Base-by-base conservation (phyloP, 352 stramenopile genomes). In the Phytopythium ostracodes region DNA sequence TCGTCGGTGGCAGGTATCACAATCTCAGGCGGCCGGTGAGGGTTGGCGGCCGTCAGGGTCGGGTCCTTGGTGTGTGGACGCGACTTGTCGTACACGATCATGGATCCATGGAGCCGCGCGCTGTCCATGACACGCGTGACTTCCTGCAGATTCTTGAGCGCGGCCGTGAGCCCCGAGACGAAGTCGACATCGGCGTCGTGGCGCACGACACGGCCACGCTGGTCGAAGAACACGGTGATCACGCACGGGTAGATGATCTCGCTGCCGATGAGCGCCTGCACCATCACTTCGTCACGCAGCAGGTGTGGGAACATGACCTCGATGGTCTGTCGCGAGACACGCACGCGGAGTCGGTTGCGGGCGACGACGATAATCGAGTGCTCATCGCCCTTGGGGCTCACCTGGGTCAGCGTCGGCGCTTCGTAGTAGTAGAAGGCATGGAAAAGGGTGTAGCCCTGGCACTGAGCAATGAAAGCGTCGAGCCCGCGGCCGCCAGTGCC, bases 241-340 rank as follows among this genome's bases (percentile, higher is more conserved):
- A 67, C 60, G 43, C 62, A 71, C 40, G 64, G 62, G 42, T 75
- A 75, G n/a, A 43, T 1, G 14, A 80, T 10, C 43, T 76, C 61
- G 4, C 53, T 31, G 20, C 72, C 72, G 27, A 80, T 69, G 40
- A 80, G 64, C 54, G 50, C 33, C 56, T 80, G 72, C 53, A 77
- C 66, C 6, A 75, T 60, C 52, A 55, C 38, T 42, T 76, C 69
- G 55, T 80, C 65, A 18, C 35, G n/a, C 27, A 80, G 59, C 17
- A 71, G n/a, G 47, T 80, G 72, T 14, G 69, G 72, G 56, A 77
- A 80, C 17, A 80, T 57, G 31, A 54, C 44, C 62, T 68, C 63
- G 24, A 80, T 62, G 8, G 72, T 75, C 40, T 38, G 0, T 29
- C 27, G 29, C 9, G 31, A 58, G 9, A 12, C 25, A 18, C 20